Evolutionary conservation across 108 stramenopile species (phyloP).

Genomic region (Bacterosira constricta): DNA sequence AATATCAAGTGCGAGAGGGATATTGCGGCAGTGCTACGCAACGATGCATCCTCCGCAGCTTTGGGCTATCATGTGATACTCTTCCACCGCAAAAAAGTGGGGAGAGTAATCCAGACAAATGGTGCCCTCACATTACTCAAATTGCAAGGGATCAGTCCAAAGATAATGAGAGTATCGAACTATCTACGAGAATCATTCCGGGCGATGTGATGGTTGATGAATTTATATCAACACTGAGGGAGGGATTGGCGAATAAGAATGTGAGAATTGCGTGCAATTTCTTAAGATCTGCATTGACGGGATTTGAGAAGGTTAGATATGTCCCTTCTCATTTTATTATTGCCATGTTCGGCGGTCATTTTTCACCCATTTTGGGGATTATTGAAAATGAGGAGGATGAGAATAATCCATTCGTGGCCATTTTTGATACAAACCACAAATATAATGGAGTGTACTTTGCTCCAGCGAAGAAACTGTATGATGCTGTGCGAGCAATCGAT

Average conservation of each 20-base stretch:
- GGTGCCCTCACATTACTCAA: conserved; percentile 27
- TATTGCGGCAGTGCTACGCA: conserved; percentile 50
- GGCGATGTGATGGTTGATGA: conserved; percentile 30
- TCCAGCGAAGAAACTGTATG: conserved; percentile 36
- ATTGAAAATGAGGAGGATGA: conserved; percentile 13
- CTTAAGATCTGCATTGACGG: conserved; percentile 32
- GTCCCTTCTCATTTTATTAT: conserved; percentile 32
- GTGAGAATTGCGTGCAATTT: conserved; percentile 40
- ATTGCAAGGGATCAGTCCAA: conserved; percentile 23
- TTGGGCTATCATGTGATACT: conserved; percentile 3
- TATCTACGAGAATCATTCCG: conserved; percentile 15
- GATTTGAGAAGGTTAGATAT: conserved; percentile 28
- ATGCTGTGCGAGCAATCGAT: conserved; percentile 36
- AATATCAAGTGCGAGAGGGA: conserved; percentile 46
- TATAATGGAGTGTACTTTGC: conserved; percentile 46
- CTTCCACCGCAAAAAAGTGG: conserved; percentile 22
- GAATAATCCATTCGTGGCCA: conserved; percentile 30
- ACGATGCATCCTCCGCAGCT: conserved; percentile 36
- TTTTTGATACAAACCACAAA: conserved; percentile 47
- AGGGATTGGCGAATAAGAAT: conserved; percentile 25
- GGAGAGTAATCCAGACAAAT: conserved; percentile 26
- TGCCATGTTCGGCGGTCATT: conserved; percentile 42
- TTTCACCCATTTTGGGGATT: conserved; percentile 45
- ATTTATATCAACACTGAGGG: conserved; percentile 24
- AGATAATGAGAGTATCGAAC: not conserved